Evolutionary conservation across 306 rosid species (phyloP).

Genomic region (Phaseolus lunatus): DNA sequence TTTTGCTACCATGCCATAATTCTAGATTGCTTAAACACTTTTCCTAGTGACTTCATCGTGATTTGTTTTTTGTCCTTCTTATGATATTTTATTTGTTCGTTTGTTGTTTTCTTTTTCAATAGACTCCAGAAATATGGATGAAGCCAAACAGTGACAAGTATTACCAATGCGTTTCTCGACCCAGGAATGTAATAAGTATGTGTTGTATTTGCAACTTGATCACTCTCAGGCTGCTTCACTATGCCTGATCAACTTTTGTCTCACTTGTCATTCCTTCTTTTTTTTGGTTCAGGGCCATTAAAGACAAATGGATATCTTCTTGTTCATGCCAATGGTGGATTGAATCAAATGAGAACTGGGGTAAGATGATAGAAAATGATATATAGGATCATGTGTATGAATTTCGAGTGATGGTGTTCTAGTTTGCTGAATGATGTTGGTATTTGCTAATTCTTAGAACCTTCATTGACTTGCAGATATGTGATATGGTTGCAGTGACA

Average conservation of each 20-base stretch:
- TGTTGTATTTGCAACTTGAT: conserved; percentile 43
- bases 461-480: conserved; percentile 68
- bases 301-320: conserved; percentile 88
- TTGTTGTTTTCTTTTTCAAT: conserved; percentile 14
- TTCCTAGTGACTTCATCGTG: background rate
- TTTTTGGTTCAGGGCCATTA: conserved; percentile 50
- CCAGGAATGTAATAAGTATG: conserved; percentile 71
- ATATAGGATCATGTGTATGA: background rate
- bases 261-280: conserved; percentile 11
- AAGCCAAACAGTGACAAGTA: conserved; percentile 75
- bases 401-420: background rate
- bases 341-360: conserved; percentile 99
- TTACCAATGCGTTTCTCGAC: conserved; percentile 69
- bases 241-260: background rate
- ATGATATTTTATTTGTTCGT: background rate
- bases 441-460: conserved; percentile 46
- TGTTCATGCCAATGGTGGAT: conserved; percentile 96
- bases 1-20: background rate
- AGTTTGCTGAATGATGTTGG: conserved; percentile 11
- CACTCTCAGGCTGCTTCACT: background rate
- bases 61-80: background rate
- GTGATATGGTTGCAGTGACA: conserved; percentile 99
- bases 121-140: conserved; percentile 94
- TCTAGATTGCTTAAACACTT: background rate
- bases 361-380: conserved; percentile 57